These are phyloP conservation scores for Cyclocybe cylindracea DNA, from an alignment of 768 basidiomycete species.

Conservation along the genomic window DNA sequence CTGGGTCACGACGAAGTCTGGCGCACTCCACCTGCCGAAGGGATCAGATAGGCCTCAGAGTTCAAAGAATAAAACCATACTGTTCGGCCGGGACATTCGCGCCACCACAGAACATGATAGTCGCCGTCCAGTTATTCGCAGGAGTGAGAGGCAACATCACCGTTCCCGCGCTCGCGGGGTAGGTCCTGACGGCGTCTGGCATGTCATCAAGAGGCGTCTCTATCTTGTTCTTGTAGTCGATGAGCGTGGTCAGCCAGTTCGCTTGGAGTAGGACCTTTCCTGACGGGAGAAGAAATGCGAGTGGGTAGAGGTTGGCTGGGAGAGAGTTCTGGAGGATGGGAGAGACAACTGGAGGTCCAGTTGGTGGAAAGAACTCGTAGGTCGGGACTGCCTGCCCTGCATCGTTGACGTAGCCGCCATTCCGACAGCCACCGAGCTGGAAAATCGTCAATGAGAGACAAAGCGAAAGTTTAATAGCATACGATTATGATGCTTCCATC, in stretches of 20 bases:
- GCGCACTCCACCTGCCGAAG: constrained; percentile 40
- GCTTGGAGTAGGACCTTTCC: constrained; percentile 62
- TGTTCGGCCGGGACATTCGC: constrained; percentile 50
- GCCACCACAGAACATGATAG: constrained; percentile 83
- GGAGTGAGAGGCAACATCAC: constrained; percentile 81
- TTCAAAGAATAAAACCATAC: constrained; percentile 27
- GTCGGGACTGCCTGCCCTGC: constrained; percentile 70
- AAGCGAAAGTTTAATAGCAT: constrained; percentile 13
- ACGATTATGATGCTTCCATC: constrained; percentile 66
- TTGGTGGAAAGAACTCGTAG: constrained; percentile 76
- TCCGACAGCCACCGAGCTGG: constrained; percentile 57
- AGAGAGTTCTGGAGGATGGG: constrained; percentile 68
- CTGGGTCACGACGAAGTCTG: constrained; percentile 49
- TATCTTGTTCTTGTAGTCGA: constrained; percentile 57
- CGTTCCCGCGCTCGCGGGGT: constrained; percentile 76
- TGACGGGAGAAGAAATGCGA: constrained; percentile 72
- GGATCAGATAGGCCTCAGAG: background rate
- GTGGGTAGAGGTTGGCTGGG: constrained; percentile 73
- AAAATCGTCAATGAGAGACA: background rate
- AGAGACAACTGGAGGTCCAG: constrained; percentile 54
- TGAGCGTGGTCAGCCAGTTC: constrained; percentile 60
- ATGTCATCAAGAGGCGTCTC: constrained; percentile 64
- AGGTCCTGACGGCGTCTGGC: constrained; percentile 65
- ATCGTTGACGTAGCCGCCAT: constrained; percentile 76
- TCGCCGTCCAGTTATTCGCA: constrained; percentile 81